Percentiles rank a stretch among this genome's conserved stretches.
phyloP scores from a whole-genome alignment of 164 flowering plant species.

The Umbilicus rupestris region DNA sequence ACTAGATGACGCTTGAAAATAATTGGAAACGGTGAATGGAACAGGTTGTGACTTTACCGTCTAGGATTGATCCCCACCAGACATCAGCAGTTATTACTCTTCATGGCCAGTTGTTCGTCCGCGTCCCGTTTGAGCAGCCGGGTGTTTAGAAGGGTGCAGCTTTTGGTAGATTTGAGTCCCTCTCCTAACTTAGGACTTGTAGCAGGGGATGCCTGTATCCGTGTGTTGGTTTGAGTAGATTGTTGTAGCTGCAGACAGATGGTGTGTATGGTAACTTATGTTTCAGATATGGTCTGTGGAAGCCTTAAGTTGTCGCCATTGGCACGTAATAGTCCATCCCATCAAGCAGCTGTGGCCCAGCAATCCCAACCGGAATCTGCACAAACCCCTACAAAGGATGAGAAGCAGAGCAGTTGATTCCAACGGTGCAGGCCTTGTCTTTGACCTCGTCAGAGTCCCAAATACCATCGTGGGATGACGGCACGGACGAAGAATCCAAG shows the following conservation, averaged over 20 bases:
- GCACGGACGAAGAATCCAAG: constrained; percentile 70
- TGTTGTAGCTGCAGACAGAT: no score
- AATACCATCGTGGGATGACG: constrained; percentile 28
- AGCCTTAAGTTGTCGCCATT: constrained; percentile 86
- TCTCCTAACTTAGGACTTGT: no score
- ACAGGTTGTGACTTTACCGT: constrained; percentile 8
- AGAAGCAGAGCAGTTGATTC: no score
- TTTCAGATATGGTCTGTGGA: not conserved
- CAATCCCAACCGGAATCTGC: constrained; percentile 91
- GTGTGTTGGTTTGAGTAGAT: no score
- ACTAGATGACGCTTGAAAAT: no score
- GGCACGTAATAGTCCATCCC: constrained; percentile 64
- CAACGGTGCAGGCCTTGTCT: not conserved
- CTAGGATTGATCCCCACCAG: constrained; percentile 8
- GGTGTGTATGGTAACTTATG: no score
- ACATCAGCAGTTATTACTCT: constrained; percentile 7
- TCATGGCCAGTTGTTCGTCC: constrained; percentile 8
- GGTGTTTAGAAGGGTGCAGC: not conserved
- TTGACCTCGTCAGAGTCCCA: constrained; percentile 24
- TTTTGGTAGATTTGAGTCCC: no score
- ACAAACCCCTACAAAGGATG: constrained; percentile 62
- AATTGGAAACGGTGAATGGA: no score
- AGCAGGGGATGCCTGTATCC: no score
- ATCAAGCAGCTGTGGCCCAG: constrained; percentile 68
- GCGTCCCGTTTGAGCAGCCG: constrained; percentile 5